Conservation (phyloP, 1,284 basidiomycete genomes). For the Rhodofomes roseus region DNA sequence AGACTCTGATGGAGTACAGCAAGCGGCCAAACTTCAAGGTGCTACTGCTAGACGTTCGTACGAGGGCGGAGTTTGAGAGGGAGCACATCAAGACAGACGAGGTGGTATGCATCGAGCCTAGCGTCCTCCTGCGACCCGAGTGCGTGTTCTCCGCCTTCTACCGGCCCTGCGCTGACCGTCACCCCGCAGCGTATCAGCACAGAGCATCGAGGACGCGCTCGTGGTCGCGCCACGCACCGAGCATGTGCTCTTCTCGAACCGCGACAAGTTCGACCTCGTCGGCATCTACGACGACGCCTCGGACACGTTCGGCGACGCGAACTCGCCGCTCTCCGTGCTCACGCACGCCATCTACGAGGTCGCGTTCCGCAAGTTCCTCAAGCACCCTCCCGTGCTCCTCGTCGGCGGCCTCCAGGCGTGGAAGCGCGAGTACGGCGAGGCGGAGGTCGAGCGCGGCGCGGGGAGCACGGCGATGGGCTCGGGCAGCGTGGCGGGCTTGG, state of each 20-base stretch:
- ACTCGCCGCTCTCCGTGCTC: constrained; percentile 57
- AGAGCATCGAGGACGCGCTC: constrained; percentile 75
- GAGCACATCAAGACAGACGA: constrained; percentile 72
- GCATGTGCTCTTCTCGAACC: constrained; percentile 68
- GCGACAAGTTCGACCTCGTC: constrained; percentile 89
- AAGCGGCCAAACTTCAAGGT: constrained; percentile 54
- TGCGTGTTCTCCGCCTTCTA: constrained; percentile 35
- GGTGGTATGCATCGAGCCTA: constrained; percentile 85
- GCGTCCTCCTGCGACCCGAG: constrained; percentile 66
- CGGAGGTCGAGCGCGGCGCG: constrained; percentile 38
- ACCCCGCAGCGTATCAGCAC: constrained; percentile 54
- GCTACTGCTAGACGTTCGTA: constrained; percentile 81
- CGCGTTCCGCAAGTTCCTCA: constrained; percentile 71
- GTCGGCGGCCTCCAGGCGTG: constrained; percentile 86
- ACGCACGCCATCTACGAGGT: constrained; percentile 69
- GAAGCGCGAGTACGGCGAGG: constrained; percentile 61
- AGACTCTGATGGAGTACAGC: constrained; percentile 60
- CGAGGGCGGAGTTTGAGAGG: constrained; percentile 70
- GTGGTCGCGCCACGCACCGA: constrained; percentile 71
- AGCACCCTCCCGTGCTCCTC: constrained; percentile 79
- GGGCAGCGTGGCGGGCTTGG: constrained; percentile 4
- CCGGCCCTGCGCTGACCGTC: background rate
- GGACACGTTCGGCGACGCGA: constrained; percentile 44
- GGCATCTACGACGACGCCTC: constrained; percentile 84
- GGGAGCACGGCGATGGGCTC: constrained; percentile 8